These are phyloP conservation scores for Beauveria sp. DNA, from an alignment of 2,329 filamentous ascomycete genomes.

Conservation along the genomic window DNA sequence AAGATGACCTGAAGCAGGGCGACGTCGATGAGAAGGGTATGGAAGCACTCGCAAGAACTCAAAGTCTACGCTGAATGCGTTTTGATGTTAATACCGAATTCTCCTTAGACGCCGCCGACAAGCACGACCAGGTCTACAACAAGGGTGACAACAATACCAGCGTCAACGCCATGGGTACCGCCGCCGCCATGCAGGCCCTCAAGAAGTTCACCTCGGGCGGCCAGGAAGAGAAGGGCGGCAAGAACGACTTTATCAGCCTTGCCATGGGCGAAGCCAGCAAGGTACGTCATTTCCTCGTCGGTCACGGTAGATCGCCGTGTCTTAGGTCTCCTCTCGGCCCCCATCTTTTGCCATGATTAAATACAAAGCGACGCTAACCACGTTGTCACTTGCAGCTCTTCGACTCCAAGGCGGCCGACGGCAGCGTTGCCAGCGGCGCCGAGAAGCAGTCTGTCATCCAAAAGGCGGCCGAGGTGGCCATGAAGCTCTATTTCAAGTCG, in stretches of 20 bases:
- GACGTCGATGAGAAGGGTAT: constrained; percentile 44
- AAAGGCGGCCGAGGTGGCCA: constrained; percentile 73
- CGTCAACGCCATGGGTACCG: constrained; percentile 52
- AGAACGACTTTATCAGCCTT: constrained; percentile 75
- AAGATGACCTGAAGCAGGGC: constrained; percentile 38
- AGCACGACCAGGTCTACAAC: constrained; percentile 69
- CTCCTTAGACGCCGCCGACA: constrained; percentile 54
- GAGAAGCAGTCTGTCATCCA: constrained; percentile 77
- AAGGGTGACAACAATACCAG: constrained; percentile 39
- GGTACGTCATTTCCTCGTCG: constrained; percentile 29
- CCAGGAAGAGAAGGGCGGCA: constrained; percentile 46
- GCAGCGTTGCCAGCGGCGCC: constrained; percentile 47
- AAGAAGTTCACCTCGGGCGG: constrained; percentile 65
- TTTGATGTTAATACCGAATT: not conserved
- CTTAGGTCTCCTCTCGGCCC: not conserved
- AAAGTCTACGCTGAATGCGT: too few relatives aligned
- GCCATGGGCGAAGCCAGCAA: constrained; percentile 85
- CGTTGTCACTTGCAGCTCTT: constrained; percentile 39
- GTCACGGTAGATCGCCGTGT: too few relatives aligned
- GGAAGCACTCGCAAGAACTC: not conserved
- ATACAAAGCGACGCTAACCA: not conserved
- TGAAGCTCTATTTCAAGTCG: constrained; percentile 87
- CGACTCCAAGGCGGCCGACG: constrained; percentile 48
- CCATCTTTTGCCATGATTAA: not conserved
- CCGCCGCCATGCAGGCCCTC: constrained; percentile 74